Percentiles rank a stretch among this genome's conserved stretches.
phyloP scores from a whole-genome alignment of 2,329 filamentous ascomycete species.

The Blumeria hordei region DNA sequence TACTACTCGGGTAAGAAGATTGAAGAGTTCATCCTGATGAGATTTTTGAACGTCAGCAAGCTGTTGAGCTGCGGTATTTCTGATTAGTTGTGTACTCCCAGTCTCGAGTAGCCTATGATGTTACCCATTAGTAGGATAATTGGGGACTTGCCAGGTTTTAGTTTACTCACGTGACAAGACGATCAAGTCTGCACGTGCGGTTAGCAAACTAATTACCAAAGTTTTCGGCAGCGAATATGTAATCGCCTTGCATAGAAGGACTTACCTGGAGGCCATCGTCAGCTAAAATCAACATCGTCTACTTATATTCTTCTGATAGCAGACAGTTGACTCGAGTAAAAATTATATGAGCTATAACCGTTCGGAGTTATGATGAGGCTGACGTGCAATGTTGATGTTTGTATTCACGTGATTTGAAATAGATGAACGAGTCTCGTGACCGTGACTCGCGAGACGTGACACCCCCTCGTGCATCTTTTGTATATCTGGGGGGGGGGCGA shows the following conservation, averaged over 20 bases:
- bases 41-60: slow-evolving; percentile 95
- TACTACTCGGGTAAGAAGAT: slow-evolving; percentile 78
- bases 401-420: neutral
- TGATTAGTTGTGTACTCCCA: slow-evolving; percentile 83
- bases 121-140: neutral
- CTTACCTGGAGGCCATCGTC: slow-evolving; percentile 17
- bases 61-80: slow-evolving; percentile 91
- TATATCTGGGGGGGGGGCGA: slow-evolving; percentile 3
- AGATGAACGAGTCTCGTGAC: neutral
- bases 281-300: slow-evolving; percentile 11
- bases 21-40: slow-evolving; percentile 92
- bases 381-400: neutral
- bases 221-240: neutral
- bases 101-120: slow-evolving; percentile 67
- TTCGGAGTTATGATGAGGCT: neutral
- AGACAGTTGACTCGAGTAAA: neutral
- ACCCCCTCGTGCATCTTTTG: neutral
- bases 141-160: neutral
- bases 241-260: neutral
- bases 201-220: slow-evolving; percentile 6
- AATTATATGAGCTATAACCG: neutral
- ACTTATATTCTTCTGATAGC: neutral
- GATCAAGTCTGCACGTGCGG: slow-evolving; percentile 39
- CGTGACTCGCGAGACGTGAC: neutral
- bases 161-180: slow-evolving; percentile 61